These are phyloP conservation scores for Elaeis guineensis DNA, from an alignment of 176 grass and related monocot genomes.

Conservation along the genomic window DNA sequence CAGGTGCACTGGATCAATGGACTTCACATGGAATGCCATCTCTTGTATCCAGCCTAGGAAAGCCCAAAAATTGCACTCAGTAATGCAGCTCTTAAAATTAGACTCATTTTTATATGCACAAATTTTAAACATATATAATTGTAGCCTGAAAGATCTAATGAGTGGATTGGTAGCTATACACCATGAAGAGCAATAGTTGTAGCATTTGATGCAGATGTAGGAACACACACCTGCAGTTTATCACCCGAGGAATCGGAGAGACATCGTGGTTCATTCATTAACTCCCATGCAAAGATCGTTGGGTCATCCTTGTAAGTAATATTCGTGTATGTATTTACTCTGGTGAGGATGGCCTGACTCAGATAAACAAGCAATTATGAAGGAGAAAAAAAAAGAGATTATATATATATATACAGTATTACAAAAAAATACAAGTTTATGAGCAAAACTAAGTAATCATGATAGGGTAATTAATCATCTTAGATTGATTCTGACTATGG, in stretches of 20 bases:
- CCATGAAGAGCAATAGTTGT: no score
- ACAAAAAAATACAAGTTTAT: no score
- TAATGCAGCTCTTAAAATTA: no score
- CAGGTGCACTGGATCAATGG: conserved; percentile 47
- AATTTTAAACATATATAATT: no score
- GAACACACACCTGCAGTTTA: conserved; percentile 34
- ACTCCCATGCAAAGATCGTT: conserved; percentile 70
- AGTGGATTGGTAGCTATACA: no score
- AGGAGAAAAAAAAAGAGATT: not conserved
- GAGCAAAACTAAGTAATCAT: no score
- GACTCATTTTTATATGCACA: no score
- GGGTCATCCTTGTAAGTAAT: conserved; percentile 62
- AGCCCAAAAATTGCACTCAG: not conserved
- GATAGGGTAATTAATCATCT: no score
- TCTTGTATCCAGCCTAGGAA: conserved; percentile 60
- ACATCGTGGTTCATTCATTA: conserved; percentile 69
- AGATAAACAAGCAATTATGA: not conserved
- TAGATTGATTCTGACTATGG: no score
- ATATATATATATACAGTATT: no score
- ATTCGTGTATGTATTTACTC: conserved; percentile 54
- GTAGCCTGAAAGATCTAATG: no score
- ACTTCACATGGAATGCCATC: conserved; percentile 68
- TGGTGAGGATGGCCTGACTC: conserved; percentile 39
- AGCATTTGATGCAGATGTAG: not conserved
- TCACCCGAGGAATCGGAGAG: conserved; percentile 42